Base-by-base conservation (phyloP, 1,139 yeast species). In the Taiozyma onychis region DNA sequence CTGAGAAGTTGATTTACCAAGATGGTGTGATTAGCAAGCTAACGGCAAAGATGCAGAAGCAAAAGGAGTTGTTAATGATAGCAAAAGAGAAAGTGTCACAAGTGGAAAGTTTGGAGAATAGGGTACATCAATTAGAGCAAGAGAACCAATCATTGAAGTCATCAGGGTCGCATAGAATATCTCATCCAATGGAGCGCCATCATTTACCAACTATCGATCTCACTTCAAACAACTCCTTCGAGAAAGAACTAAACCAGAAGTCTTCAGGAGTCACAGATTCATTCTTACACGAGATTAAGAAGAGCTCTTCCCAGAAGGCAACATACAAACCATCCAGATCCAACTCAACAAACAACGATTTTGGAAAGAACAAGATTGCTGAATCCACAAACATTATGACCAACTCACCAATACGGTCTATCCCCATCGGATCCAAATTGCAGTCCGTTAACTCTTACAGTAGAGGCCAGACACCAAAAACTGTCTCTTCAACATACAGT, bases 11-110 rank as follows among this genome's bases (percentile, higher is more conserved):
- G 16, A 51, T 48, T 11, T 49, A 52, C 35, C 63, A 58, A 39
- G 34, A 47, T 5, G 41, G 46, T 8, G 26, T 50, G 13, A 54
- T 59, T 4, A 41, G 42, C 6, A 55, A 48, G 32, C 44, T 59
- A 26, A 46, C 44, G 1, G 51, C 48, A 26, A 58, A 58, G 46
- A 50, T 55, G 13, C 54, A 50, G 41, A 57, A 58, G 24, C 62
- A 59, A 48, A 59, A 55, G 42, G 49, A 51, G 21, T 48, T 59
- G 26, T 51, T 59, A 16, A 11, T 53, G 4, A 18, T 54, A 35
- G 63, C 63, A 2, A 59, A 57, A 39, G 63, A 58, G 18, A 58
- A 56, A 26, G 48, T 58, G 4, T 27, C 55, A 5, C 52, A 57
- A 26, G 45, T 59, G 4, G 55, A 53, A 10, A 27, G 39, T 2